These are phyloP conservation scores for Mycosarcoma mackinlayi DNA, from an alignment of 1,284 basidiomycete genomes.

Conservation along the genomic window DNA sequence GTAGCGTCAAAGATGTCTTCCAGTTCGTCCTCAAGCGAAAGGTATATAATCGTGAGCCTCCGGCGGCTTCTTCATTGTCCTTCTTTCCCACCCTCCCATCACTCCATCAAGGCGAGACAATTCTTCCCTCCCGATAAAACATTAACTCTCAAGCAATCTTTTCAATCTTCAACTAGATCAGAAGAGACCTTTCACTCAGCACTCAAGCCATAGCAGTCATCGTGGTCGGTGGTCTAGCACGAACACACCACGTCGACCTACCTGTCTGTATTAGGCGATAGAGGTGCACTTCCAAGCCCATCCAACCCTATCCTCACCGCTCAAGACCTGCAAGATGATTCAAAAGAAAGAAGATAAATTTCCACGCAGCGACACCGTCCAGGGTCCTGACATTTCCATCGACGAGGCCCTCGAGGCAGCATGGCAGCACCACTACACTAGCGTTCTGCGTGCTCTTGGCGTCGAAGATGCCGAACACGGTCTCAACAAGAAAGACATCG, in stretches of 20 bases:
- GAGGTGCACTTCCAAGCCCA: not conserved
- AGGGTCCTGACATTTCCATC: conserved; percentile 43
- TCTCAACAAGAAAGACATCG: conserved; percentile 51
- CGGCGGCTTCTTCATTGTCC: conserved; percentile 41
- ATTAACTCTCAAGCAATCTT: not conserved
- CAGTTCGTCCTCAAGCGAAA: conserved; percentile 8
- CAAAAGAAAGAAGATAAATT: conserved; percentile 41
- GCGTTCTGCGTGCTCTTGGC: conserved; percentile 43
- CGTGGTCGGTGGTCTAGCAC: not conserved
- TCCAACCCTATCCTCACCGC: not conserved
- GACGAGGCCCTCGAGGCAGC: conserved; percentile 35
- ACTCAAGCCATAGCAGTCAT: not conserved
- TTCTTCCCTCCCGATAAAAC: not conserved
- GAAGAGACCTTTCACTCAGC: not conserved
- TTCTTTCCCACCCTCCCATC: conserved; percentile 18
- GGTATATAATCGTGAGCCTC: conserved; percentile 36
- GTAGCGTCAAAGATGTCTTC: not conserved
- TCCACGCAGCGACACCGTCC: conserved; percentile 45
- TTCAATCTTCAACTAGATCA: not conserved
- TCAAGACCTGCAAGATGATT: conserved; percentile 19
- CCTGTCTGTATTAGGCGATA: conserved; percentile 43
- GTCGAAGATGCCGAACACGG: conserved; percentile 51
- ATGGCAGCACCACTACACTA: conserved; percentile 50
- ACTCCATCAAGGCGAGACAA: conserved; percentile 7
- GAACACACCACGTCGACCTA: conserved; percentile 25